Conservation (phyloP, 495 filamentous ascomycete species). For the Cladorrhinum samala region DNA sequence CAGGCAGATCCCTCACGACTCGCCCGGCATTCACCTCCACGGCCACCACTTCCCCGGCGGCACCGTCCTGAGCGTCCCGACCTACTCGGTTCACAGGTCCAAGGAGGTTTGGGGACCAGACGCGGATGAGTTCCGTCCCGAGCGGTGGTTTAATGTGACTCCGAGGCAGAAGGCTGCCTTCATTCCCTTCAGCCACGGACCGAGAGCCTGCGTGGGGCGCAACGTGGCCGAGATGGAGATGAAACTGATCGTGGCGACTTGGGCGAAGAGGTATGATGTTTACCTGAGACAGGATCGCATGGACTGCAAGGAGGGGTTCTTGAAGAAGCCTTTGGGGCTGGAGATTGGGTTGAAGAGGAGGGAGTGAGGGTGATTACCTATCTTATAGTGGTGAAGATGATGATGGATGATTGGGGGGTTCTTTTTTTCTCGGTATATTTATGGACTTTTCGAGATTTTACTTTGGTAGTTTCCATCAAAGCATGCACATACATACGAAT, state of each 20-base stretch:
- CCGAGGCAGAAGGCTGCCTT: constrained; percentile 69
- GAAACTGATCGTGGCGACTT: constrained; percentile 69
- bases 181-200: constrained; percentile 78
- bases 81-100: constrained; percentile 83
- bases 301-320: constrained; percentile 81
- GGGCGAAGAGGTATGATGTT: constrained; percentile 72
- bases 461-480: no score
- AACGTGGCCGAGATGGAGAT: constrained; percentile 95
- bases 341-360: constrained; percentile 55
- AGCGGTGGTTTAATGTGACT: constrained; percentile 64
- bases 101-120: constrained; percentile 77
- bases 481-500: no score
- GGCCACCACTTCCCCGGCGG: constrained; percentile 65
- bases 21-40: constrained; percentile 37
- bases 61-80: constrained; percentile 75
- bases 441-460: no score
- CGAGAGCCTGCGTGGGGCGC: constrained; percentile 73
- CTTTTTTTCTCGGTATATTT: no score
- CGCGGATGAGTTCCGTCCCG: constrained; percentile 70
- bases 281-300: constrained; percentile 62
- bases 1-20: constrained; percentile 62
- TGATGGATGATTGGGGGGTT: no score
- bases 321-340: constrained; percentile 78
- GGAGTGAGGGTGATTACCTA: no score
- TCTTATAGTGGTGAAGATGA: no score